phyloP scores from a whole-genome alignment of 768 basidiomycete species.

The Lactifluus hygrophoroides region DNA sequence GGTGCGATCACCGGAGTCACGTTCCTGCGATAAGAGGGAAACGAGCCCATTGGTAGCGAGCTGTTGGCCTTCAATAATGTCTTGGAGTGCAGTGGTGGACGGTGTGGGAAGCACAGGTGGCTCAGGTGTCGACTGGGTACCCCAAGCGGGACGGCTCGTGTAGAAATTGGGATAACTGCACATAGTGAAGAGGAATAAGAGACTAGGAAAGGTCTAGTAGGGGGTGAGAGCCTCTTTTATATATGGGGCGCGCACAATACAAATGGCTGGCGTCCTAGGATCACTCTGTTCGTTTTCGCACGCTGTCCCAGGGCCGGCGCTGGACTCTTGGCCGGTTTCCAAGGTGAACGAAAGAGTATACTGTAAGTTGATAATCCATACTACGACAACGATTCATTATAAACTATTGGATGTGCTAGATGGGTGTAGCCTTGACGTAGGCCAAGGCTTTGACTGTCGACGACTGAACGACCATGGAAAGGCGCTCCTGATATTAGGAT shows the following conservation, averaged over 20 bases:
- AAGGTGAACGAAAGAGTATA: neutral
- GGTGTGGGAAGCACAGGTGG: neutral
- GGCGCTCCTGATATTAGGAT: conserved; percentile 7
- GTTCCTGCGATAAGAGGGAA: conserved; percentile 8
- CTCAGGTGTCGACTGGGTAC: neutral
- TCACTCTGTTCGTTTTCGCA: neutral
- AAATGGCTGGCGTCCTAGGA: neutral
- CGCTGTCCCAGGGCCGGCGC: neutral
- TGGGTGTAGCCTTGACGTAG: neutral
- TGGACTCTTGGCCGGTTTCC: neutral
- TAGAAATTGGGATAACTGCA: neutral
- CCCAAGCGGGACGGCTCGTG: neutral
- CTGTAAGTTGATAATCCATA: neutral
- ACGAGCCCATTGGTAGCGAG: conserved; percentile 3
- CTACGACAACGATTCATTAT: neutral
- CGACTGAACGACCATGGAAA: too few species aligned
- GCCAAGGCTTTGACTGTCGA: too few species aligned
- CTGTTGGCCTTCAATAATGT: conserved; percentile 14
- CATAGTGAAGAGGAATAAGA: conserved; percentile 1
- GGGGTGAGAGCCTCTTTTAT: conserved; percentile 2
- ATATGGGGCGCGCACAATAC: neutral
- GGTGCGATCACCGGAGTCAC: neutral
- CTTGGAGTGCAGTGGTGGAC: conserved; percentile 9
- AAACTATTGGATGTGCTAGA: neutral
- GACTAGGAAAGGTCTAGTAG: neutral